Evolutionary conservation across 257 asterid genomes (phyloP), one percentile per base, ranked within the genome.

Genomic region (Perilla frutescens): DNA sequence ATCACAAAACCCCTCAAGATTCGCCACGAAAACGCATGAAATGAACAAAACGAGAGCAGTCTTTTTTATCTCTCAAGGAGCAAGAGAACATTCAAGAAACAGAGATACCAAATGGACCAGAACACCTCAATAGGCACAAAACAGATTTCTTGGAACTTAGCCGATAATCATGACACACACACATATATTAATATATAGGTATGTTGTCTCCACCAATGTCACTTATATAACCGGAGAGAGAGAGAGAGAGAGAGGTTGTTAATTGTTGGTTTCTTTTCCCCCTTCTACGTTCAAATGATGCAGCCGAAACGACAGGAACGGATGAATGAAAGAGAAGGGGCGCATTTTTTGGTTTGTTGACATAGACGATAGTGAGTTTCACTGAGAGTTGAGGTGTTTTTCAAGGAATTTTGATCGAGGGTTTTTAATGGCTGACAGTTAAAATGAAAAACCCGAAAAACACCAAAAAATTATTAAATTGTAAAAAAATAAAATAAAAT

Each of bases 321-420:
- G 76, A 41, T 66, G 82, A 81, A 79, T 56, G 80, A 64, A 76
- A 80, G 73, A 60, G 76, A 62, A 76, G 66, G 66, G 76, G 77
- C 64, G 72, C 80, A 83, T 62, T 77, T 57, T 60, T 80, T 76
- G 83, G 81, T 79, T 47, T 77, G 50, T 73, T 83, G 81, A 74
- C 40, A 74, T 64, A 14, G 75, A 79, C 84, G 74, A 76, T 79
- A 45, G 62, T 8, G 64, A 70, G 41, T 32, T 81, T 40, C 74
- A 69, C 47, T 54, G 15, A 39, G 59, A 69, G 80, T 77, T 70
- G 81, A 67, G 64, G 81, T 73, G 69, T 40, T 62, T 77, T 51
- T 73, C 72, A 63, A 76, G 75, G 53, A 73, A 74, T 81, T 20
- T 69, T 69, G 58, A 72, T 60, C 41, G 14, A 61, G 76, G 62